Evolutionary conservation across 257 asterid genomes (phyloP).

Genomic region (Solanum acaule): DNA sequence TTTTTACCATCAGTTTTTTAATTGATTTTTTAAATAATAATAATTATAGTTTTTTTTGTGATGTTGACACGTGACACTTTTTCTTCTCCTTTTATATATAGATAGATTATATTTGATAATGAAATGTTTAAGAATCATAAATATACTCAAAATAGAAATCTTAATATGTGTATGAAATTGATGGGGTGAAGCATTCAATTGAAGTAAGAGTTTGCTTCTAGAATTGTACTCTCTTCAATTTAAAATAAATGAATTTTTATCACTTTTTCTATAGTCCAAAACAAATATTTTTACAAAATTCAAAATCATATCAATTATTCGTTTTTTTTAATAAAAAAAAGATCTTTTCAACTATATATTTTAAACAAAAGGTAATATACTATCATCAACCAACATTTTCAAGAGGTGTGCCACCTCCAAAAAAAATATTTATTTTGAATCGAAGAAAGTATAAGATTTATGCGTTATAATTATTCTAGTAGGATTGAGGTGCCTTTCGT

Average conservation of each 20-base stretch:
- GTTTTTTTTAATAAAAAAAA: no score
- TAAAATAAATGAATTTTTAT: not conserved
- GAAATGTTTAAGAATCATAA: not conserved
- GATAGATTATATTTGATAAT: not conserved
- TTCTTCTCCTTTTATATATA: no score
- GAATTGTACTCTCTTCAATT: not conserved
- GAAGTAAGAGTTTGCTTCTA: not conserved
- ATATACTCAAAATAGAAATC: not conserved
- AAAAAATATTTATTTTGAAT: not conserved
- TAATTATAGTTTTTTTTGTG: no score
- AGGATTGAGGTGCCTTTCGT: not conserved
- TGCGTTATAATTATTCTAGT: not conserved
- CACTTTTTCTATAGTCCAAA: not conserved
- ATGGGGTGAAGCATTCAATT: not conserved
- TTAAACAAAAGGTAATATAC: not conserved
- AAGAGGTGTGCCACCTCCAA: not conserved
- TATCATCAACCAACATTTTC: not conserved
- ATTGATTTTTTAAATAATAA: no score
- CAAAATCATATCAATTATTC: not conserved
- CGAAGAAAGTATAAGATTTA: not conserved
- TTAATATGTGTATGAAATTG: not conserved
- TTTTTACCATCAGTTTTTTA: no score
- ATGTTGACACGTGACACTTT: no score
- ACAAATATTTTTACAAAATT: not conserved
- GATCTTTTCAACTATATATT: not conserved